phyloP scores from a whole-genome alignment of 2,329 filamentous ascomycete species.

The Colletotrichum sp. region DNA sequence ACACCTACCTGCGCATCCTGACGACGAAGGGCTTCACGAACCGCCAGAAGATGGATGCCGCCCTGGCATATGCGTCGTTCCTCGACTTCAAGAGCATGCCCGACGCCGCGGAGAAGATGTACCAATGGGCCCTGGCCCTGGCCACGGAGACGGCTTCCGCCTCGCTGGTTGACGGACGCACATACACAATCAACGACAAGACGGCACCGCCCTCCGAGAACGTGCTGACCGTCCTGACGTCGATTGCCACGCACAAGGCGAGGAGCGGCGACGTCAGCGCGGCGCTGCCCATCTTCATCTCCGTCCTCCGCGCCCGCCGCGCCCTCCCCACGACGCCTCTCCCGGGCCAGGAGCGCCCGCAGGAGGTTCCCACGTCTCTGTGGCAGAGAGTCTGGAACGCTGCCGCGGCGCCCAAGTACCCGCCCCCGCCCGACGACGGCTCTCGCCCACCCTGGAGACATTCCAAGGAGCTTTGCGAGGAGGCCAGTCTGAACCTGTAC shows the following conservation, averaged over 20 bases:
- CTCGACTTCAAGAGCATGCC: slow-evolving; percentile 75
- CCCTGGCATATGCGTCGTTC: slow-evolving; percentile 83
- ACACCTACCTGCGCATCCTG: slow-evolving; percentile 81
- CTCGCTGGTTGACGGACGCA: slow-evolving; percentile 60
- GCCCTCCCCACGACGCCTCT: slow-evolving; percentile 49
- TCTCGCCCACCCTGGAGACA: slow-evolving; percentile 69
- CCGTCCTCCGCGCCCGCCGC: slow-evolving; percentile 79
- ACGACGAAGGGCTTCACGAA: slow-evolving; percentile 79
- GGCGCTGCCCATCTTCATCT: slow-evolving; percentile 85
- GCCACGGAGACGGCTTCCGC: slow-evolving; percentile 60
- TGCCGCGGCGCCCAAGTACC: slow-evolving; percentile 64
- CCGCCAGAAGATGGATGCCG: slow-evolving; percentile 81
- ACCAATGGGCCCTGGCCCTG: slow-evolving; percentile 76
- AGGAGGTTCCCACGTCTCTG: background rate
- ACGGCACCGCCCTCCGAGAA: slow-evolving; percentile 70
- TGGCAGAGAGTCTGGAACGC: slow-evolving; percentile 24
- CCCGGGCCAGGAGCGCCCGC: slow-evolving; percentile 11
- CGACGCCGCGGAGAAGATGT: slow-evolving; percentile 73
- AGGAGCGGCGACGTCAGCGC: slow-evolving; percentile 66
- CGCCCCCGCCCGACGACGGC: slow-evolving; percentile 72
- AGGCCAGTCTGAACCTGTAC: slow-evolving; percentile 85
- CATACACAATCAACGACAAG: slow-evolving; percentile 66
- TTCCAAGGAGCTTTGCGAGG: slow-evolving; percentile 74
- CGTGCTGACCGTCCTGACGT: slow-evolving; percentile 75
- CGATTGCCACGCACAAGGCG: slow-evolving; percentile 79